phyloP scores from a whole-genome alignment of 441 rosid genomes.

The Croton laevigatus region DNA sequence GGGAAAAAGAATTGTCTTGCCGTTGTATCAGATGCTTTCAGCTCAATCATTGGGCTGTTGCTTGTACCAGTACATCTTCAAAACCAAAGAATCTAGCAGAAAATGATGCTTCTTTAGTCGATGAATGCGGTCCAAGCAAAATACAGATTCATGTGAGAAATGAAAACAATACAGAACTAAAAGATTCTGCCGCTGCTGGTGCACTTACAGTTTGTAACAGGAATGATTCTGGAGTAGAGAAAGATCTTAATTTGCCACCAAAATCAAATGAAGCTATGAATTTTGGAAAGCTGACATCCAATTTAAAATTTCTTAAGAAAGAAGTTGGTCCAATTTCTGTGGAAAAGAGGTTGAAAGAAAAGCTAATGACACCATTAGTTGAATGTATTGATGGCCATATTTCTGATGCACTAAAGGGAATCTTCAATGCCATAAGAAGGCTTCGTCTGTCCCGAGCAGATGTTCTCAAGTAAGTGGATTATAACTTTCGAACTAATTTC shows the following conservation, averaged over 20 bases:
- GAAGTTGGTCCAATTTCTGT: conserved; percentile 36
- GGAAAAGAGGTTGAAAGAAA: conserved; percentile 35
- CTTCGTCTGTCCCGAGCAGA: conserved; percentile 74
- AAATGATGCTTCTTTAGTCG: conserved; percentile 16
- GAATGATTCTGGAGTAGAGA: conserved; percentile 18
- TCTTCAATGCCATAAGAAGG: conserved; percentile 52
- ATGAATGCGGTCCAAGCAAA: conserved; percentile 20
- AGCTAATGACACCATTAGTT: conserved; percentile 19
- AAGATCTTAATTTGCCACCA: conserved; percentile 13
- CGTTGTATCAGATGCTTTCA: conserved; percentile 69
- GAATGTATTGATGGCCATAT: conserved; percentile 21
- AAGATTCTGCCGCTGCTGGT: conserved; percentile 11
- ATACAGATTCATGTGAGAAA: conserved; percentile 20
- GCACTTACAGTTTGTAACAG: conserved; percentile 9
- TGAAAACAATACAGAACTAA: conserved; percentile 13
- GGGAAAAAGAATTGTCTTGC: conserved; percentile 39
- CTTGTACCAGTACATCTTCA: conserved; percentile 50
- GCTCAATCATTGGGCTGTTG: conserved; percentile 75
- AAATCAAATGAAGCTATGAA: conserved; percentile 26
- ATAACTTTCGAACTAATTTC: not conserved
- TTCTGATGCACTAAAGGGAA: conserved; percentile 43
- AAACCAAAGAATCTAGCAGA: conserved; percentile 16
- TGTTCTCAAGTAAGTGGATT: conserved; percentile 65
- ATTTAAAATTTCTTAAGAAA: conserved; percentile 16
- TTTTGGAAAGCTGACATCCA: conserved; percentile 19